phyloP scores from a whole-genome alignment of 441 rosid genomes.

The Pelargonium myrrhifolium region DNA sequence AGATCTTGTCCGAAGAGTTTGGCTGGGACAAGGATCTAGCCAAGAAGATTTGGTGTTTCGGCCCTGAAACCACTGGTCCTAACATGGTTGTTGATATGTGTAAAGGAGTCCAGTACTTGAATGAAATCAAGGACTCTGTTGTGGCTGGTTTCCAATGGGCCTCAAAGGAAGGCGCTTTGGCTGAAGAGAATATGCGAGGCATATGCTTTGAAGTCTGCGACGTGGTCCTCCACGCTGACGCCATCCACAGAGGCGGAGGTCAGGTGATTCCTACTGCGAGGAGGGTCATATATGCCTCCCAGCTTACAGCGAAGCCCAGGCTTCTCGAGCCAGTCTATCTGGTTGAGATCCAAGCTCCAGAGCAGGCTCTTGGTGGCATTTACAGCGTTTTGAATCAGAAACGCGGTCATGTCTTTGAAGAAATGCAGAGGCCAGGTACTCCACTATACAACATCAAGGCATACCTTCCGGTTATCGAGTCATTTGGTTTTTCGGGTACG shows the following conservation, averaged over 20 bases:
- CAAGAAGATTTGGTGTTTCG: conserved; percentile 52
- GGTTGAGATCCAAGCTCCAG: conserved; percentile 45
- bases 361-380: conserved; percentile 40
- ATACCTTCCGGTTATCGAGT: conserved; percentile 42
- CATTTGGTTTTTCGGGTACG: conserved; percentile 33
- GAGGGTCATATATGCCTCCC: conserved; percentile 48
- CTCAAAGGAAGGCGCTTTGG: conserved; percentile 48
- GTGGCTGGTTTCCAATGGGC: conserved; percentile 60
- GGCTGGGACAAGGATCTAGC: conserved; percentile 57
- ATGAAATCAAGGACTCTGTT: conserved; percentile 50
- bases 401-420: conserved; percentile 40
- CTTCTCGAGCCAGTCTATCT: conserved; percentile 34
- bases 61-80: conserved; percentile 50
- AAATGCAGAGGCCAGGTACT: conserved; percentile 42
- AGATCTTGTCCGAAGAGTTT: conserved; percentile 44
- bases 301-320: conserved; percentile 47
- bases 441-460: conserved; percentile 40
- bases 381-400: conserved; percentile 43
- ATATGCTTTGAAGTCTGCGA: conserved; percentile 52
- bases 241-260: conserved; percentile 52
- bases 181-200: conserved; percentile 51
- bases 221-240: conserved; percentile 48
- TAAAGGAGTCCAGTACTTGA: conserved; percentile 50
- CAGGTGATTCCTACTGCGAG: conserved; percentile 51
- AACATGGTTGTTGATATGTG: conserved; percentile 59